Evolutionary conservation across 2,329 filamentous ascomycete genomes (phyloP).

Genomic region (Cadophora sp.): DNA sequence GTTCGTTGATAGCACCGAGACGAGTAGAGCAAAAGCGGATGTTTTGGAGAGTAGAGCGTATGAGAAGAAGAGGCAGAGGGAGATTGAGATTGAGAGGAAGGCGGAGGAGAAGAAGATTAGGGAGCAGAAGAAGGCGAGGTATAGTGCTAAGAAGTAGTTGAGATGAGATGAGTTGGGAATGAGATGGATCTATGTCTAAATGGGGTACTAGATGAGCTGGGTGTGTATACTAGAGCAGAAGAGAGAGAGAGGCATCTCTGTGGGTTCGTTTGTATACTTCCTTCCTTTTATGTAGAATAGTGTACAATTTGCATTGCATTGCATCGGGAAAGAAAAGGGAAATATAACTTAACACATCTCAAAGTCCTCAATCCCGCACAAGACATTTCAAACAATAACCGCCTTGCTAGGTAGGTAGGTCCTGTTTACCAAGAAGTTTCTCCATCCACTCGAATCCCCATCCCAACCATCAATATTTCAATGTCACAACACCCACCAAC

Average conservation of each 20-base stretch:
- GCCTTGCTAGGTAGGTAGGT: too few relatives aligned
- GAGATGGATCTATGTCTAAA: neutral
- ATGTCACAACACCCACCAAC: too few relatives aligned
- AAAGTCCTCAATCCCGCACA: too few relatives aligned
- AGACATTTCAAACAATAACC: too few relatives aligned
- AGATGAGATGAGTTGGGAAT: neutral
- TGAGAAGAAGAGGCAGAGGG: conserved; percentile 11
- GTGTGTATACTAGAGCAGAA: neutral
- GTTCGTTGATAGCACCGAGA: conserved; percentile 35
- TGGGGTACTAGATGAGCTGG: neutral
- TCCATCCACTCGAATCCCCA: too few relatives aligned
- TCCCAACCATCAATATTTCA: too few relatives aligned
- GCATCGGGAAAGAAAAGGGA: too few relatives aligned
- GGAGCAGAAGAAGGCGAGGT: neutral
- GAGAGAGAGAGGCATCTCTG: neutral
- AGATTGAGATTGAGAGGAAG: conserved; percentile 21
- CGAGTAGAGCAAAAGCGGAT: conserved; percentile 34
- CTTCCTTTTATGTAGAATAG: neutral
- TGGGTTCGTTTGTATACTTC: too few relatives aligned
- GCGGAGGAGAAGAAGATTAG: conserved; percentile 17
- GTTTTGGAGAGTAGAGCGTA: conserved; percentile 19
- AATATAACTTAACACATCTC: too few relatives aligned
- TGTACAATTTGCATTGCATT: conserved; percentile 6
- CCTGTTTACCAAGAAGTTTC: too few relatives aligned
- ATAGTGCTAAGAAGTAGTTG: neutral